These are phyloP conservation scores for Trifolium fragiferum DNA, from an alignment of 306 rosid species.

Conservation along the genomic window DNA sequence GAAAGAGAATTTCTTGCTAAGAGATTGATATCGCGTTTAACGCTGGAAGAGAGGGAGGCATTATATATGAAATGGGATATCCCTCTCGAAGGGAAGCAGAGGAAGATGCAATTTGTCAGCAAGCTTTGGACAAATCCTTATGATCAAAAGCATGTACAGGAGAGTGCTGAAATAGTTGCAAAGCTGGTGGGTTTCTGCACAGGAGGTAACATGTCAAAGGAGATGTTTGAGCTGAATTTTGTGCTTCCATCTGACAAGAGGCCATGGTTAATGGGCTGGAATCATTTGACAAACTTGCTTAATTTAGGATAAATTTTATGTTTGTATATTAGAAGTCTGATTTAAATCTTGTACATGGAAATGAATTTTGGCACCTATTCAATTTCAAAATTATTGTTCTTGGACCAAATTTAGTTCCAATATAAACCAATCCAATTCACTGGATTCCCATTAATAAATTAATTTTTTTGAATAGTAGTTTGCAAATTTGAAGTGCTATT, in stretches of 20 bases:
- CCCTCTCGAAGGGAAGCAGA: constrained; percentile 94
- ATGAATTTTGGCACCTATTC: constrained; percentile 50
- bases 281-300: constrained; percentile 77
- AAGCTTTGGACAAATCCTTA: constrained; percentile 93
- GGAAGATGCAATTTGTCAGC: constrained; percentile 82
- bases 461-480: background rate
- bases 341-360: constrained; percentile 56
- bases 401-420: constrained; percentile 29
- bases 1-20: constrained; percentile 97
- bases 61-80: constrained; percentile 93
- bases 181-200: constrained; percentile 91
- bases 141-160: constrained; percentile 79
- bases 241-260: constrained; percentile 88
- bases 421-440: constrained; percentile 50
- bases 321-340: constrained; percentile 42
- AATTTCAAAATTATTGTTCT: constrained; percentile 42
- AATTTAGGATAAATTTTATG: constrained; percentile 57
- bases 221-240: constrained; percentile 95
- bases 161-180: constrained; percentile 96
- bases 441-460: constrained; percentile 34
- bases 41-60: constrained; percentile 79
- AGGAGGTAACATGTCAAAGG: constrained; percentile 92
- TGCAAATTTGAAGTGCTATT: background rate
- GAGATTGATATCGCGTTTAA: constrained; percentile 81
- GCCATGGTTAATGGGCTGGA: constrained; percentile 93